A percentile compares a stretch with the other conserved stretches of the same genome.
phyloP scores from a whole-genome alignment of 495 filamentous ascomycete genomes.

The Staphylotrichum tortipilum region DNA sequence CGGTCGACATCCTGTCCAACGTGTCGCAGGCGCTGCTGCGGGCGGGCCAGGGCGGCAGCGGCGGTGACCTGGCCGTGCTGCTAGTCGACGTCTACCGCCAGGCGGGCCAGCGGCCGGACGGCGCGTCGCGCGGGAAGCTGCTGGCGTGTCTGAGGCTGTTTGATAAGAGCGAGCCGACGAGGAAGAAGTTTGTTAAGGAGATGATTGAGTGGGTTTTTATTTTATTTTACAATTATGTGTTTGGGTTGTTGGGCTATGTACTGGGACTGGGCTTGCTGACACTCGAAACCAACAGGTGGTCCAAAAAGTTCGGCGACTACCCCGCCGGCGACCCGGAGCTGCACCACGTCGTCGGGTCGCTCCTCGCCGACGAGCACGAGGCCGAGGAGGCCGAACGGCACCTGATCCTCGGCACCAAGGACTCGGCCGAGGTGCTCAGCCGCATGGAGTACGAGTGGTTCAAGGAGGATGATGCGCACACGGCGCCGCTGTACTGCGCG shows the following conservation, averaged over 20 bases:
- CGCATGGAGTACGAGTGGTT: conserved; percentile 92
- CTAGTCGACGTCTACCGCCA: conserved; percentile 84
- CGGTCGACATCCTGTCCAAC: conserved; percentile 74
- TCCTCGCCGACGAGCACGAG: conserved; percentile 85
- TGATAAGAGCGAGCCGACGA: conserved; percentile 70
- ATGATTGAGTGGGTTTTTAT: conserved; percentile 58
- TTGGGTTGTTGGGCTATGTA: not conserved
- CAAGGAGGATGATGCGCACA: conserved; percentile 75
- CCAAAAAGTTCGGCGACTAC: conserved; percentile 70
- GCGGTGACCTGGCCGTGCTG: conserved; percentile 79
- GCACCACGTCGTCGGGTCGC: conserved; percentile 81
- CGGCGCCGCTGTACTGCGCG: conserved; percentile 79
- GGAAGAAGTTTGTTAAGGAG: conserved; percentile 85
- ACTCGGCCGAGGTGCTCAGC: conserved; percentile 71
- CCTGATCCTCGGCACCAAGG: conserved; percentile 78
- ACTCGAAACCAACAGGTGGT: conserved; percentile 57
- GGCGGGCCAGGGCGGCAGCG: conserved; percentile 84
- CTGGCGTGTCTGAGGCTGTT: conserved; percentile 66
- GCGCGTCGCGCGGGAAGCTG: conserved; percentile 50
- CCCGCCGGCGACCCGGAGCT: conserved; percentile 92
- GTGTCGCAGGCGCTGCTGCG: conserved; percentile 78
- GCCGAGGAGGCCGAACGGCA: conserved; percentile 90
- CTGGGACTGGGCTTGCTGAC: not conserved
- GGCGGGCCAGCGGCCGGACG: conserved; percentile 63
- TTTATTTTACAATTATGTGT: not conserved